These are phyloP conservation scores for Chalaropsis thielavioides DNA, from an alignment of 2,329 filamentous ascomycete genomes.

Conservation along the genomic window DNA sequence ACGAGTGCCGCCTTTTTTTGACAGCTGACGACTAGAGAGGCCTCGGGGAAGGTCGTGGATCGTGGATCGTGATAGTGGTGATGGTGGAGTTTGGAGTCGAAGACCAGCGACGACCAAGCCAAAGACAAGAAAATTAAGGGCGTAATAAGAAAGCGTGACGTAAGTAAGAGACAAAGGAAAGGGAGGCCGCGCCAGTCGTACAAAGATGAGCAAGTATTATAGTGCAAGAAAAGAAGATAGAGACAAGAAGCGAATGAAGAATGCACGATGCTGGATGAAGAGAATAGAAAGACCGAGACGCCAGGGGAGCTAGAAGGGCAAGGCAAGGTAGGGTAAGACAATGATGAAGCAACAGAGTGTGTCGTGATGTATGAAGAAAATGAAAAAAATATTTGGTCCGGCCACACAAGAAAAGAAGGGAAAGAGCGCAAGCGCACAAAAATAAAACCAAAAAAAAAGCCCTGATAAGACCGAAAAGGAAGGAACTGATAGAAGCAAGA, in stretches of 20 bases:
- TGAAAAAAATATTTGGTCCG: neutral
- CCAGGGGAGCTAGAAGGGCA: neutral
- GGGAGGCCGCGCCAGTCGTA: too few species aligned
- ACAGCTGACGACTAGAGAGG: neutral
- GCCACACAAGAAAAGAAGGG: constrained; percentile 1
- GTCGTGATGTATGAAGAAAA: too few species aligned
- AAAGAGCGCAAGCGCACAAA: constrained; percentile 7
- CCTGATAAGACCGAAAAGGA: neutral
- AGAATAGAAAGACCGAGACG: neutral
- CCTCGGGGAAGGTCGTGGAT: too few species aligned
- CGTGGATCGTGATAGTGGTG: neutral
- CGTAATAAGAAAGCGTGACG: neutral
- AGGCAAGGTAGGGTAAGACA: neutral
- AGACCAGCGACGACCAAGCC: neutral
- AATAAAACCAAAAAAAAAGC: neutral
- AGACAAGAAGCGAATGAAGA: constrained; percentile 12
- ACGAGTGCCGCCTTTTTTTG: neutral
- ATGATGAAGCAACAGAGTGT: too few species aligned
- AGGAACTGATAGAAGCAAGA: constrained; percentile 6
- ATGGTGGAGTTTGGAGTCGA: neutral
- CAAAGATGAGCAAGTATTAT: neutral
- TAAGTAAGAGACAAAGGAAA: neutral
- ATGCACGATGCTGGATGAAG: neutral
- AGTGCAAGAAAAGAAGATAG: constrained; percentile 11
- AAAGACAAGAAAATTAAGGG: neutral